These are phyloP conservation scores for Trypanosoma brucei DNA, from an alignment of 208 protist species.

Conservation along the genomic window DNA sequence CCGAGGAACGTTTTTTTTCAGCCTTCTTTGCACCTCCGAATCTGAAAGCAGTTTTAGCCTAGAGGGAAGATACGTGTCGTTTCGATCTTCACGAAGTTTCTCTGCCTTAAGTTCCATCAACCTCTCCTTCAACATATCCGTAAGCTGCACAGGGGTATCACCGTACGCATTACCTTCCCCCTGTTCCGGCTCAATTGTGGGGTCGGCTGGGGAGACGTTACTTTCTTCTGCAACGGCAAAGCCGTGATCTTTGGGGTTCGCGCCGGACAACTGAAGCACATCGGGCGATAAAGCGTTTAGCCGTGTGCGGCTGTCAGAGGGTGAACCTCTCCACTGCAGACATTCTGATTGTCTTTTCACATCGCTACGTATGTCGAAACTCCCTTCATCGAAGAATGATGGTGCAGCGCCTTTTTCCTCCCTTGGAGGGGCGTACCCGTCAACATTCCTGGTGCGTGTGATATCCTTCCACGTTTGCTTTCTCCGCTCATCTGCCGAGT, in stretches of 20 bases:
- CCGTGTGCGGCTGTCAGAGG: neutral
- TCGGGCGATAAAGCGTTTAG: constrained; percentile 54
- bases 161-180: constrained; percentile 48
- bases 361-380: constrained; percentile 63
- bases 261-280: constrained; percentile 68
- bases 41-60: constrained; percentile 42
- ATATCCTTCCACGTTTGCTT: constrained; percentile 46
- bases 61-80: constrained; percentile 67
- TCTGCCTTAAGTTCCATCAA: constrained; percentile 85
- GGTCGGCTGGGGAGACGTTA: constrained; percentile 68
- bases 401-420: constrained; percentile 2
- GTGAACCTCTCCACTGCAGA: neutral
- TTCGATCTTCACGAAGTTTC: constrained; percentile 67
- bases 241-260: constrained; percentile 47
- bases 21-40: constrained; percentile 22
- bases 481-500: constrained; percentile 31
- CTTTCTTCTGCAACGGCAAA: constrained; percentile 37
- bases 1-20: neutral
- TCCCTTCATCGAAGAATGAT: constrained; percentile 78
- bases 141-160: constrained; percentile 81
- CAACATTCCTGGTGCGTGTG: constrained; percentile 49
- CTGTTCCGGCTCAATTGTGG: constrained; percentile 50
- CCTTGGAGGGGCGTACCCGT: constrained; percentile 31
- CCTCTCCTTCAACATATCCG: constrained; percentile 85
- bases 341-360: constrained; percentile 17